Evolutionary conservation across 2,329 filamentous ascomycete genomes (phyloP), one percentile per base, ranked within the genome.

Genomic region (Coniella lustricola): DNA sequence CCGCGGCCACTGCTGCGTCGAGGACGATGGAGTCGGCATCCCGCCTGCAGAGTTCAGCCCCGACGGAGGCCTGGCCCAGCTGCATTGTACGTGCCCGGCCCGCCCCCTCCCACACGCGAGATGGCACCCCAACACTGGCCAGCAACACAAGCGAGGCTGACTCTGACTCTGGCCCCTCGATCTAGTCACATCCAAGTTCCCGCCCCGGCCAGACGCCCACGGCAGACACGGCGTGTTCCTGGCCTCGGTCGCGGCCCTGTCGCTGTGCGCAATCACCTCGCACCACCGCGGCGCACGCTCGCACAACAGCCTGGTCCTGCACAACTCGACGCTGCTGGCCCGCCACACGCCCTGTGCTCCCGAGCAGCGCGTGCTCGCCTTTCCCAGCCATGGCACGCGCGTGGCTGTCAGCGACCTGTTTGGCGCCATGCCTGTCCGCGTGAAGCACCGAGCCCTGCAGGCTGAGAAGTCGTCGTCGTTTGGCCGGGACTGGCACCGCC

Each of bases 21-120:
- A 95, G 60, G 93, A 98, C 62, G 77, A 97, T 66, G 93, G 93
- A 1, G 49, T 71, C 14, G 93, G 93, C 0, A 94, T 98, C 39
- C 62, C 71, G 1, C 79, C 85, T 1, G 60, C 64, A 2, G 90
- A 96, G 56, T 96, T 97, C 57, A 60, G 61, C n/a, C 70, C 77
- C 3, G 63, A 67, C 39, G 89, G 89, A 4, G 84, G 86, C 0
- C 70, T 96, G 16, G 85, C 81, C 20, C 87, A 82, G 65, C 69
- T 79, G 44, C 79, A 93, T 62, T 80, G 87, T 91, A 69, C 59
- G 80, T 68, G 20, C 33, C n/a, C 16, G 22, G 21, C 33, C 41
- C 7, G 21, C 33, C 41, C 7, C 17, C 41, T 18, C 47, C 57
- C 55, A 16, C 33, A 25, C n/a, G n/a, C n/a, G n/a, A n/a, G n/a